These are phyloP conservation scores for Kandelia obovata DNA, from an alignment of 345 rosid genomes.

Conservation along the genomic window DNA sequence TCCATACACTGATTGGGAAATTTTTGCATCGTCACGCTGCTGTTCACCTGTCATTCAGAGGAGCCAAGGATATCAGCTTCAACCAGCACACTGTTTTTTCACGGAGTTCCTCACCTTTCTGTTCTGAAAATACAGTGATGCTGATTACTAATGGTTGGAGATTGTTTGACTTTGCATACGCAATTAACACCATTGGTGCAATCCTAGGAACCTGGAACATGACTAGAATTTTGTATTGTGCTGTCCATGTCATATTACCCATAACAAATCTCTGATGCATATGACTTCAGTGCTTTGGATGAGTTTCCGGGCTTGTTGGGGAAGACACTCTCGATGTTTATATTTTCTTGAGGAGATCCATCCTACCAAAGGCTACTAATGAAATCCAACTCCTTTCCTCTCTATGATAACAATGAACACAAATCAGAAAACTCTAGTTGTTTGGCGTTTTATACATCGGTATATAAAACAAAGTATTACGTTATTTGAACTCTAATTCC, in stretches of 20 bases:
- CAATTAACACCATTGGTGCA: background rate
- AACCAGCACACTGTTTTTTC: slow-evolving; percentile 2
- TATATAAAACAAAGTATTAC: no score
- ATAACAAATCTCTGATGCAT: background rate
- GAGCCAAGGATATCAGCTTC: slow-evolving; percentile 9
- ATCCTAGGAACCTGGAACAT: slow-evolving; percentile 12
- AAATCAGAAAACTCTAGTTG: no score
- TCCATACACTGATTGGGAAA: slow-evolving; percentile 35
- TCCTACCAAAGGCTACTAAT: no score
- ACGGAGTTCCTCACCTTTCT: background rate
- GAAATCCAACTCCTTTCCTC: no score
- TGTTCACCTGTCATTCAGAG: background rate
- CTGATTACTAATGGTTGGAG: slow-evolving; percentile 11
- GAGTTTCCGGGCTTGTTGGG: no score
- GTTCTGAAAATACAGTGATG: background rate
- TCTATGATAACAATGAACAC: no score
- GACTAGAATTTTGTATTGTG: background rate
- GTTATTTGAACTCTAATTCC: no score
- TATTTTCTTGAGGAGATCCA: no score
- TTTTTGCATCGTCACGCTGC: background rate
- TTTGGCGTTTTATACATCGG: no score
- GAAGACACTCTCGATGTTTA: no score
- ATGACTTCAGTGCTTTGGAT: background rate
- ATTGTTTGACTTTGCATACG: slow-evolving; percentile 4
- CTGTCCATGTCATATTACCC: slow-evolving; percentile 4